Evolutionary conservation across 176 grass and related monocot species (phyloP), one percentile per base, ranked within the genome.

Genomic region (Typha latifolia): DNA sequence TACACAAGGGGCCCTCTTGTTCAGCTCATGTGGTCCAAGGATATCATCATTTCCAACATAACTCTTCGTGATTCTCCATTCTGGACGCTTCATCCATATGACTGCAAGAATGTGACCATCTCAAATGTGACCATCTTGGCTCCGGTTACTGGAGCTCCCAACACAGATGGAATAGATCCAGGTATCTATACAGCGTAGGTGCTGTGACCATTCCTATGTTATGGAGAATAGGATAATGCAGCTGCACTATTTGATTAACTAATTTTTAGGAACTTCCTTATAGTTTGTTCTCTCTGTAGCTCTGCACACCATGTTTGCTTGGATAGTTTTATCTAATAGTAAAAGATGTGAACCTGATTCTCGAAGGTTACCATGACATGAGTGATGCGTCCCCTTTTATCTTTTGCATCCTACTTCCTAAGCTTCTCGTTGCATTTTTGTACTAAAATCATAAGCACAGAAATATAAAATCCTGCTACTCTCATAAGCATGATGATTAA

Each of bases 161-260:
- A 97, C 67, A 97, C 89, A 4, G 94, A 97, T 74, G 94, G 94
- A 53, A 97, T 97, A 84, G 85, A 97, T 87, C 89, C 94, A 90
- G 94, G 94, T 97, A 84, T 75, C 61, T 67, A 29, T 89, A 12
- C 32, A 64, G 14, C 50, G 20, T 59, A 59, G 18, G 18, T 59
- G 53, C 7, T 59, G 11, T 59, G 53, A 59, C 18, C n/a, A 5
- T 6, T 59, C 11, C 11, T 22, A 18, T 21, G 16, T 59, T 21
- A 3, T 19, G 53, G 2, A 19, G 20, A 10, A 59, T 9, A 20
- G 7, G 20, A 57, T 57, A 21, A 11, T 57, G n/a, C n/a, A 59
- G 16, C 53, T 19, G 16, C 53, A 59, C 5, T 9, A 9, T 43
- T 43, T 43, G 37, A 43, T 43, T 43, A 43, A 43, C 20, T 59